Percentiles rank a stretch among this genome's conserved stretches.
Evolutionary conservation across 2,329 filamentous ascomycete genomes (phyloP).

Genomic region (Trichoderma sp.): DNA sequence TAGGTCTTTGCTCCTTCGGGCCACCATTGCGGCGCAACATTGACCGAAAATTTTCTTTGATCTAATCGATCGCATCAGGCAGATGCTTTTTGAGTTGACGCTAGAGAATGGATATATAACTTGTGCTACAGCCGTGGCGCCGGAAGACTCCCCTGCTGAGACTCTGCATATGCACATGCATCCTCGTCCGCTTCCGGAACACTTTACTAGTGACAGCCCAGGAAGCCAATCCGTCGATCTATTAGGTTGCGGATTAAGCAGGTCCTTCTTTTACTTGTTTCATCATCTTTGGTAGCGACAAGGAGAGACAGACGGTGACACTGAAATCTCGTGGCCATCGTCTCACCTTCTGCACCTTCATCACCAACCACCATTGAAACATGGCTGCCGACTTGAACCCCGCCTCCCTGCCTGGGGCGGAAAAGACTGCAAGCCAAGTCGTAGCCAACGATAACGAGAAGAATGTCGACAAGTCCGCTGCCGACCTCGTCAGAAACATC

Average conservation of each 20-base stretch:
- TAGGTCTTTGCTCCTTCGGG: background rate
- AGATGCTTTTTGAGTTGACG: background rate
- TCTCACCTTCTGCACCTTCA: background rate
- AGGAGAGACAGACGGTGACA: background rate
- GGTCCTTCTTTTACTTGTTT: background rate
- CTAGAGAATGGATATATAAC: slow-evolving; percentile 15
- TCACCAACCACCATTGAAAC: background rate
- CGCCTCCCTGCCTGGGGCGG: slow-evolving; percentile 11
- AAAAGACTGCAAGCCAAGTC: background rate
- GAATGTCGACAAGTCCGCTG: background rate
- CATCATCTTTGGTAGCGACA: background rate
- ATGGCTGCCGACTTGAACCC: background rate
- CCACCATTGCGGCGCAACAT: background rate
- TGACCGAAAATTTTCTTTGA: background rate
- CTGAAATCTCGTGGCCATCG: background rate
- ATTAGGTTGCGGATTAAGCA: background rate
- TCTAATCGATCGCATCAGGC: slow-evolving; percentile 20
- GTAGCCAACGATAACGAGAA: background rate
- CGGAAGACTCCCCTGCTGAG: background rate
- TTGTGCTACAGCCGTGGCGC: background rate
- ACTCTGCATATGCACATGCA: background rate
- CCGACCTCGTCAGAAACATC: slow-evolving; percentile 26
- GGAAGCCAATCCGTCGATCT: background rate
- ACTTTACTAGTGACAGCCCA: background rate
- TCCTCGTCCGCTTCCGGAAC: slow-evolving; percentile 11